phyloP scores from a whole-genome alignment of 2,329 filamentous ascomycete genomes.

The Bretziella fagacearum region DNA sequence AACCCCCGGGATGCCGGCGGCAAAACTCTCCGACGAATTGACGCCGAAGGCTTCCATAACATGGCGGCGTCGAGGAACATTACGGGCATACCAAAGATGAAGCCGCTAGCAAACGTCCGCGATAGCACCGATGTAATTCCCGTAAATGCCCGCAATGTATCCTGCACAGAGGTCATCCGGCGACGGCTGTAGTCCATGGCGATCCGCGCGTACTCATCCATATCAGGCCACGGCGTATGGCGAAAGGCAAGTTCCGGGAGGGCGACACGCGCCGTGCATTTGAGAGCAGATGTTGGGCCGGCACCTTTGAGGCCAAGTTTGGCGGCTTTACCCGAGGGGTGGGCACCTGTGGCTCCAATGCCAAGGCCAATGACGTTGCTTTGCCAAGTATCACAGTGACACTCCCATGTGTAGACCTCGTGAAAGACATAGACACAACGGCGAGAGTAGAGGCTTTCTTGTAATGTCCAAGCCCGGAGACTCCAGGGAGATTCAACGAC shows the following conservation, averaged over 20 bases:
- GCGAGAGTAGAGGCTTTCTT: slow-evolving; percentile 28
- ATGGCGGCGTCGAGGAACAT: slow-evolving; percentile 30
- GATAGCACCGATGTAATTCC: slow-evolving; percentile 28
- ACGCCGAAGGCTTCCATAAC: slow-evolving; percentile 29
- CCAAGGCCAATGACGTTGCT: slow-evolving; percentile 13
- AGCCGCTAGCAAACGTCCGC: slow-evolving; percentile 26
- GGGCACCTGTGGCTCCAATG: background rate
- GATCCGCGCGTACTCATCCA: slow-evolving; percentile 29
- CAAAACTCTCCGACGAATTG: slow-evolving; percentile 22
- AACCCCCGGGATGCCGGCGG: slow-evolving; percentile 8
- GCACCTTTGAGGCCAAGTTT: background rate
- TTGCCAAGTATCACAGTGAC: slow-evolving; percentile 29
- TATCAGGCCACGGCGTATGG: slow-evolving; percentile 28
- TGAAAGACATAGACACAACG: slow-evolving; percentile 29
- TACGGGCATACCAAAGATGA: slow-evolving; percentile 30
- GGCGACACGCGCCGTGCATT: slow-evolving; percentile 22
- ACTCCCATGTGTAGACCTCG: slow-evolving; percentile 28
- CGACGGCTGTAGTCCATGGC: slow-evolving; percentile 28
- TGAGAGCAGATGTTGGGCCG: slow-evolving; percentile 16
- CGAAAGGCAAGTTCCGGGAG: slow-evolving; percentile 24
- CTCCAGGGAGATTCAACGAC: slow-evolving; percentile 26
- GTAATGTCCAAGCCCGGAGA: slow-evolving; percentile 28
- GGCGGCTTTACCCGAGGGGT: background rate
- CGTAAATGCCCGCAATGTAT: slow-evolving; percentile 27
- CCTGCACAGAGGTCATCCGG: slow-evolving; percentile 25